Evolutionary conservation across 2,329 filamentous ascomycete genomes (phyloP).

Genomic region (Colletotrichum coccodes): DNA sequence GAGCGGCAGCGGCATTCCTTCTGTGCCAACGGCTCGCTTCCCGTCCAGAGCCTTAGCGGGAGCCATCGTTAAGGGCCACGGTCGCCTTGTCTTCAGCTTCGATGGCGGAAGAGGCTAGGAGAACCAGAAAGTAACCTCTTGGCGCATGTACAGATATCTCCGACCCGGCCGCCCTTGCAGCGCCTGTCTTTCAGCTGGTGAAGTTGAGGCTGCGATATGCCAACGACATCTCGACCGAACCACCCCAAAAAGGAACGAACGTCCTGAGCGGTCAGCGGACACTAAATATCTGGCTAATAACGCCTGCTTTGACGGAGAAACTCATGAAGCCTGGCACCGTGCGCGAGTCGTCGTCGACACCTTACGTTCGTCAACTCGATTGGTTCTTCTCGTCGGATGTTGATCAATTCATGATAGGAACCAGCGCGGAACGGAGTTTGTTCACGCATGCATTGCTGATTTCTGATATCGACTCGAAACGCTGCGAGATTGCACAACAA

Average conservation of each 20-base stretch:
- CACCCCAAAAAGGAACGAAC: background rate
- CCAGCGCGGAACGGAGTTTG: background rate
- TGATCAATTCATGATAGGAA: constrained; percentile 19
- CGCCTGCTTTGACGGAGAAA: background rate
- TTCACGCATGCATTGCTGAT: background rate
- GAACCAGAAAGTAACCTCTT: background rate
- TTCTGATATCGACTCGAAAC: constrained; percentile 10
- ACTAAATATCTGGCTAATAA: background rate
- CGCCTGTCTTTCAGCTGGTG: background rate
- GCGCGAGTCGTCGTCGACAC: background rate
- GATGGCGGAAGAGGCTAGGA: background rate
- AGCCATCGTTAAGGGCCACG: constrained; percentile 10
- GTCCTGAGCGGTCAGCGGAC: background rate
- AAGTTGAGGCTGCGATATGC: background rate
- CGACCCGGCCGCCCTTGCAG: background rate
- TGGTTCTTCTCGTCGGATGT: constrained; percentile 10
- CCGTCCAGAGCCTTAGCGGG: background rate
- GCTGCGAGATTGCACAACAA: constrained; percentile 11
- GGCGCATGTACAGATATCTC: background rate
- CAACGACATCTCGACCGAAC: background rate
- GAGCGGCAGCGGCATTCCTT: constrained; percentile 13
- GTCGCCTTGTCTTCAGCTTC: constrained; percentile 18
- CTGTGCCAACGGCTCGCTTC: background rate
- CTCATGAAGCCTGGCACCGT: background rate
- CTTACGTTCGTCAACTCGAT: background rate